Base-by-base conservation (phyloP, 148 eudicot species). In the Persicaria tinctoria region DNA sequence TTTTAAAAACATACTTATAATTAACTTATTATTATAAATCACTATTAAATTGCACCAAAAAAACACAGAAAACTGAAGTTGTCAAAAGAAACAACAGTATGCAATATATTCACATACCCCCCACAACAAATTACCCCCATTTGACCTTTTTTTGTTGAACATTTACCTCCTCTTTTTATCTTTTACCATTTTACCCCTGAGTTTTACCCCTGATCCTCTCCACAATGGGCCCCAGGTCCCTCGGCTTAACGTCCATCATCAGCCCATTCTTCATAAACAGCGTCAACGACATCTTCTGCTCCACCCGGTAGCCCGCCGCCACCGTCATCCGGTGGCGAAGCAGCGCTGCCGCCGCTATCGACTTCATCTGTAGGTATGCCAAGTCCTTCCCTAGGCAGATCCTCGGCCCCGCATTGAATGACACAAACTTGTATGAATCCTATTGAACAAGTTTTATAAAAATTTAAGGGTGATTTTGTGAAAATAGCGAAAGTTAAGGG, bases 261-360 rank as follows among this genome's bases (percentile, higher is more conserved):
- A 93, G 87, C 48, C 98, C 98, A 48, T 93, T 69, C 64, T 93
- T 91, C 92, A 93, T 87, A 76, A 91, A 91, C 83, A 93, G 74
- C 7, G 97, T 93, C 63, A 93, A 27, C 0, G 98, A 91, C 98
- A 93, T 93, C 74, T 93, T 93, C 74, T 93, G 98, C 84, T 93
- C 98, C 70, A 93, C 93, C 74, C 77, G 79, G 76, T 93, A 91
- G 14, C 95, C 97, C 0, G 81, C 71, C 6, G 82, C 91, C 77
- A 91, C 88, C 56, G 80, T 70, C 44, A 93, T 85, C 5, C 88
- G 85, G 81, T 93, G 97, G 23, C 91, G 87, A 70, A 93, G 93
- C 60, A 93, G 62, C 68, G 86, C 87, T 0, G 97, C 89, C 1
- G 97, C 92, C 0, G 84, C 89, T 0, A 93, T 88, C 6, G 97